Percentiles rank a stretch among this genome's conserved stretches.
Conservation (phyloP, 2,329 filamentous ascomycete species). For the Sporothrix mexicana region DNA sequence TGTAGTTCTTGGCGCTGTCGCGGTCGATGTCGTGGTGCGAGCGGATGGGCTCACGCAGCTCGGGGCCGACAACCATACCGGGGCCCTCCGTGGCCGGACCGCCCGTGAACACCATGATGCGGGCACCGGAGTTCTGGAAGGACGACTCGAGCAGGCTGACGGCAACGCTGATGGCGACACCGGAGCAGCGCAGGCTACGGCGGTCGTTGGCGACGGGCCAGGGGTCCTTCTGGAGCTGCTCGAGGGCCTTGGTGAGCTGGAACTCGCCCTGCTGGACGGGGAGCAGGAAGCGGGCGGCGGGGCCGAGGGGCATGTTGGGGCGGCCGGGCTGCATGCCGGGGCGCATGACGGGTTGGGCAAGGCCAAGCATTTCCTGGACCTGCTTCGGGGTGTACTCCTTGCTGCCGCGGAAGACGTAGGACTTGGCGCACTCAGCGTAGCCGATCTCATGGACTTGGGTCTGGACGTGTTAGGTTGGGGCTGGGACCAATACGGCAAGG, state of each 20-base stretch:
- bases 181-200: conserved; percentile 87
- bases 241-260: conserved; percentile 93
- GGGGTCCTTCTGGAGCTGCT: conserved; percentile 94
- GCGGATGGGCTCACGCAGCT: conserved; percentile 93
- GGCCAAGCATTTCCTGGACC: conserved; percentile 98
- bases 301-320: conserved; percentile 71
- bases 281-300: conserved; percentile 87
- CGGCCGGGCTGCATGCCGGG: conserved; percentile 77
- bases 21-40: conserved; percentile 99
- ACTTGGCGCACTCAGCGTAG: conserved; percentile 97
- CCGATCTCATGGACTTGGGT: conserved; percentile 97
- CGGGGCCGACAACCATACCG: conserved; percentile 94
- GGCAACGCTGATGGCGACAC: conserved; percentile 94
- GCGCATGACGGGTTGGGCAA: conserved; percentile 73
- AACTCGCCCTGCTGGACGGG: conserved; percentile 96
- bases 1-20: conserved; percentile 99
- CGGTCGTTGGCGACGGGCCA: conserved; percentile 97
- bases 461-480: conserved; percentile 51
- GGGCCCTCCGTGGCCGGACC: conserved; percentile 95
- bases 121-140: conserved; percentile 92
- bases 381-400: conserved; percentile 99
- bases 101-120: conserved; percentile 97
- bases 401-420: conserved; percentile 95
- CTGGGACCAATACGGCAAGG: background rate
- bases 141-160: conserved; percentile 91